Evolutionary conservation across 2,329 filamentous ascomycete genomes (phyloP).

Genomic region (Aurifilum marmelostoma): DNA sequence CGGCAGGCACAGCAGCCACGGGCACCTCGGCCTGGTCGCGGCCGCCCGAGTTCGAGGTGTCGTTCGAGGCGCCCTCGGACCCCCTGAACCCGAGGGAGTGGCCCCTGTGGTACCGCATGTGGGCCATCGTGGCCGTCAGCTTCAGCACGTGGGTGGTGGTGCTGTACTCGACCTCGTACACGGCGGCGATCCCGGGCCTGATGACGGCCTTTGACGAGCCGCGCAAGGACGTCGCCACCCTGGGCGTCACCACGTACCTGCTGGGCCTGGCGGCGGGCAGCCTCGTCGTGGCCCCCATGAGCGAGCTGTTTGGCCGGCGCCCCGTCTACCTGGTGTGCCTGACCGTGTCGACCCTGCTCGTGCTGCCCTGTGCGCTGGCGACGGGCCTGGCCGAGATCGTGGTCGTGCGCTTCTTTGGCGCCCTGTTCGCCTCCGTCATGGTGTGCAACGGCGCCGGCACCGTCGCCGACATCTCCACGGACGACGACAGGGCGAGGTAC

Average conservation of each 20-base stretch:
- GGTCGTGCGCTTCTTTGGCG: conserved; percentile 69
- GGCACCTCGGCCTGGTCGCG: conserved; percentile 44
- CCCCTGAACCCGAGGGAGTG: conserved; percentile 70
- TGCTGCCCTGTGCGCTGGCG: conserved; percentile 71
- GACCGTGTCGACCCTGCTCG: conserved; percentile 63
- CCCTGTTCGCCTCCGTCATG: conserved; percentile 64
- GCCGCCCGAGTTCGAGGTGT: conserved; percentile 66
- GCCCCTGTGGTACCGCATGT: conserved; percentile 53
- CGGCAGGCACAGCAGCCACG: conserved; percentile 39
- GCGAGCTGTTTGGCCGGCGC: conserved; percentile 66
- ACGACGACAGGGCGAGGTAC: conserved; percentile 78
- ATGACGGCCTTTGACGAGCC: conserved; percentile 63
- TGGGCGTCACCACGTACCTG: conserved; percentile 77
- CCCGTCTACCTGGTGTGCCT: conserved; percentile 69
- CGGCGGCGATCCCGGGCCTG: conserved; percentile 68
- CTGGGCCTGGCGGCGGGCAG: conserved; percentile 70
- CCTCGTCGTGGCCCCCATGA: conserved; percentile 72
- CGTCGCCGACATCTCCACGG: conserved; percentile 79
- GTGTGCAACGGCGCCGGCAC: conserved; percentile 83
- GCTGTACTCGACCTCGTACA: conserved; percentile 76
- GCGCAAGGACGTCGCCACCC: conserved; percentile 59
- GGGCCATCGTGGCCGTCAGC: conserved; percentile 45
- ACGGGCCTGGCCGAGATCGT: conserved; percentile 67
- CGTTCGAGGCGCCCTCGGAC: conserved; percentile 60
- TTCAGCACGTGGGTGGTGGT: conserved; percentile 54